Percentiles rank a stretch among this genome's conserved stretches.
Evolutionary conservation across 2,329 filamentous ascomycete species (phyloP).

Genomic region (Ceratocystiopsis sp.): DNA sequence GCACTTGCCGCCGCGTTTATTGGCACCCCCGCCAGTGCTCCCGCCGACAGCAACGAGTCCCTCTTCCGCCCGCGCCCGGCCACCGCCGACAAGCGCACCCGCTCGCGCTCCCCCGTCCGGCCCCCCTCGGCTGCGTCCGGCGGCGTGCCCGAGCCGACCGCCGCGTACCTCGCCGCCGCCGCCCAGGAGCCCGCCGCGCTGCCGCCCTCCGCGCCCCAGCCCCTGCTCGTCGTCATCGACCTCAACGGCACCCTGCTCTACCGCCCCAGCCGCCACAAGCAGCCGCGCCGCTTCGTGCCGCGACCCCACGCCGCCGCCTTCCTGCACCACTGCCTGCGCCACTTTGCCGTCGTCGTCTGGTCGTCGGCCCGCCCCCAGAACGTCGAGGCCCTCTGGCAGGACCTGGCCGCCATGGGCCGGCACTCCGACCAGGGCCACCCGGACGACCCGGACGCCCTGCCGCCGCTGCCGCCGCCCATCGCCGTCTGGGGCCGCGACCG

Average conservation of each 20-base stretch:
- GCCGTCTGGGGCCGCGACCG: constrained; percentile 65
- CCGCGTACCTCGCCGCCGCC: constrained; percentile 42
- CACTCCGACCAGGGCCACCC: constrained; percentile 20
- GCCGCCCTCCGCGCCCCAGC: constrained; percentile 37
- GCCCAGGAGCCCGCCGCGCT: constrained; percentile 10
- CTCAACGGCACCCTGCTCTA: constrained; percentile 81
- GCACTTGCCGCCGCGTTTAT: no score
- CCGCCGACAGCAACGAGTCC: no score
- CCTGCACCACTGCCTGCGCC: constrained; percentile 53
- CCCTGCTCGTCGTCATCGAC: constrained; percentile 71
- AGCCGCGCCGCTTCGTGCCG: constrained; percentile 36
- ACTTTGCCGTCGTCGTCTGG: constrained; percentile 77
- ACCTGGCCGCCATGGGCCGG: constrained; percentile 31
- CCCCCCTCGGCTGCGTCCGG: constrained; percentile 16
- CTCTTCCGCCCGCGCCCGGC: no score
- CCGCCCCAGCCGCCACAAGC: constrained; percentile 37
- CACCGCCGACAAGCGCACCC: no score
- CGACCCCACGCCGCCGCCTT: constrained; percentile 56
- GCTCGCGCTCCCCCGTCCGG: no score
- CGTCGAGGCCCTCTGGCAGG: constrained; percentile 47
- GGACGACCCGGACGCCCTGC: no score
- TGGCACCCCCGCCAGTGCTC: no score
- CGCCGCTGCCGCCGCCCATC: no score
- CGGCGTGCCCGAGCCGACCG: constrained; percentile 42
- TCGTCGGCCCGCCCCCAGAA: constrained; percentile 67